A percentile compares a stretch with the other conserved stretches of the same genome.
Conservation (phyloP, 1,284 basidiomycete species). For the Polyporus tsugae region DNA sequence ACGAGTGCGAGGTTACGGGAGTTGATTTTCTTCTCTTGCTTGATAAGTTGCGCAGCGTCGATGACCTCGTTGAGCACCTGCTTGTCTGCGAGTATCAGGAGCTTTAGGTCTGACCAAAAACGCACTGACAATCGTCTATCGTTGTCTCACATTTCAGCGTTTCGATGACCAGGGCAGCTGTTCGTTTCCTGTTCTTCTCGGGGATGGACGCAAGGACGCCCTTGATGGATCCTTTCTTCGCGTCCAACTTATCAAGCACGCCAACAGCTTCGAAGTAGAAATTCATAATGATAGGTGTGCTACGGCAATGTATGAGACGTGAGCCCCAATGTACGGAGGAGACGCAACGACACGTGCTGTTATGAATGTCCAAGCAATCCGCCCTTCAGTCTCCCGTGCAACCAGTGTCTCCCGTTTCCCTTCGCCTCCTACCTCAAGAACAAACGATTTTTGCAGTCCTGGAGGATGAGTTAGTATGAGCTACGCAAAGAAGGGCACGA, state of each 20-base stretch:
- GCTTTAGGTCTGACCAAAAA: conserved; percentile 11
- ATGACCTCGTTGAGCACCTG: conserved; percentile 73
- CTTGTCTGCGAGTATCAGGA: conserved; percentile 61
- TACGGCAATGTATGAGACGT: conserved; percentile 34
- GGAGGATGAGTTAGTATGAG: conserved; percentile 13
- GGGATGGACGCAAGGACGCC: conserved; percentile 76
- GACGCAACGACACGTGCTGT: conserved; percentile 26
- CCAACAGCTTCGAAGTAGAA: conserved; percentile 91
- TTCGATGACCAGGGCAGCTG: conserved; percentile 85
- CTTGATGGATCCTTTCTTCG: conserved; percentile 88
- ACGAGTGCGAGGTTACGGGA: conserved; percentile 81
- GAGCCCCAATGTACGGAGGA: conserved; percentile 21
- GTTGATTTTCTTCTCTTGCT: conserved; percentile 78
- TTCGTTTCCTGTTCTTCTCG: conserved; percentile 81
- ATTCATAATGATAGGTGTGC: conserved; percentile 72
- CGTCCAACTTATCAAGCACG: conserved; percentile 84
- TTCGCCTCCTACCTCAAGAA: neutral
- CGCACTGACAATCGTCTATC: neutral
- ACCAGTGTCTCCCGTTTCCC: neutral
- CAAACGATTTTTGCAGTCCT: neutral
- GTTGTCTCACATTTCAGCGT: conserved; percentile 85
- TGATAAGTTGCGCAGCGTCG: conserved; percentile 66
- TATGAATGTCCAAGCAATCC: neutral
- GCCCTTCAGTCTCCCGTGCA: neutral
- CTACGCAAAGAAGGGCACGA: neutral